Base-by-base conservation (phyloP, 345 rosid species). In the Citropsis articulata region DNA sequence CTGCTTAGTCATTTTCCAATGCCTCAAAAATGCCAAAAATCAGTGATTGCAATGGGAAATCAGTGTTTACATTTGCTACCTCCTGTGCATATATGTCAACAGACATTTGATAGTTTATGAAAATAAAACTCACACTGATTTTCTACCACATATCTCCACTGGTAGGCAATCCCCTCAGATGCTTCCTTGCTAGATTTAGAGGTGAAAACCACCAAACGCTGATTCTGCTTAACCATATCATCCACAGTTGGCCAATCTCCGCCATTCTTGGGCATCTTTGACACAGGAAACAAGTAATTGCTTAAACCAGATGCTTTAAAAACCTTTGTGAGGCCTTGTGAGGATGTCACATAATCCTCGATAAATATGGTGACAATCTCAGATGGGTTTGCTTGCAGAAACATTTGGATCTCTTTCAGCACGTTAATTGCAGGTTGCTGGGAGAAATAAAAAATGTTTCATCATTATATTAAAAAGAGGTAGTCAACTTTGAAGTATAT, bases 301-400 rank as follows among this genome's bases (percentile, higher is more conserved):
- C 81, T 91, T 45, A 94, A 84, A 50, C 97, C 98, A 61, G 99
- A 86, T 57, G 91, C 89, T 55, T 90, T 85, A 73, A 96, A 94
- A 78, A 96, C 93, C 87, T 90, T 94, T 28, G 88, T 94, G 80
- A 96, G 85, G 5, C 98, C 99, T 9, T 80, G 78, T 13, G 92
- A 75, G 69, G 99, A 84, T 68, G 84, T 86, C 77, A 96, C 99
- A 66, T 96, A 96, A 81, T 96, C 99, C 87, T 96, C 99, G 1
- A 96, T 89, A 70, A 96, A 92, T 76, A 96, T 92, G 16, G 99
- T 96, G 79, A 94, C 87, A 30, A 96, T 92, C 89, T 96, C 98
- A 30, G 91, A 86, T 21, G 92, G 90, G 75, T 92, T 94, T 13
- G 89, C 86, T 77, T 84, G 88, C 72, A 96, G 85, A 83, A 92